Evolutionary conservation across 192 early-diverging fungal species (phyloP), one percentile per base, ranked within the genome.

Genomic region (Mortierella antarctica): DNA sequence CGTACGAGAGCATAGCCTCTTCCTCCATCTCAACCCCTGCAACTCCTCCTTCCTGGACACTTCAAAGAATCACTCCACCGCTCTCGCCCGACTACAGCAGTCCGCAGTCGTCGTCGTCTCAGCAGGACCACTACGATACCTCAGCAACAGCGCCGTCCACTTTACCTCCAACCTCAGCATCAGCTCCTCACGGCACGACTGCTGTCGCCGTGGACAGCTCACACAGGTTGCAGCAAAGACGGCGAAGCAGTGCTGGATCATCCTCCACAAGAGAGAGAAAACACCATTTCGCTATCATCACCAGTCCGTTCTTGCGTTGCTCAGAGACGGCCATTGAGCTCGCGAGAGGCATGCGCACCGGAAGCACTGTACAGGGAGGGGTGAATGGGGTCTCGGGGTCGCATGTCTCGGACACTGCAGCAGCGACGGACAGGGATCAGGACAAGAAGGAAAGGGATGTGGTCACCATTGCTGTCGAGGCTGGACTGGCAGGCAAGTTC

Each of bases 291-390:
- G 64, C 73, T 8, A 74, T 84, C 49, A 64, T 70, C 21, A 72
- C 76, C 1, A 80, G 76, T 31, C 83, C 83, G 1, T 84, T 84
- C 45, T 23, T 75, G 52, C 62, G 83, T 20, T 80, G 76, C 12
- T 58, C 73, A 7, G 66, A 84, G 52, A 80, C 83, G 2, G 83
- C 77, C 12, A 71, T 84, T 21, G 73, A 74, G 61, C 71, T 84
- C 40, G 76, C 83, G 2, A 67, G 74, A 20, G 83, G 77, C 11
- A 80, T 84, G 45, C 21, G 53, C 47, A 54, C 31, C 3, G 31
- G 31, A 31, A 31, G 31, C 31, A 31, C 31, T 31, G 31, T 31
- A 31, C 31, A 31, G 31, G 31, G 31, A 31, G 31, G 31, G 31
- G 31, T 31, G 31, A 1, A 31, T 31, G 31, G 31, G 31, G 31